phyloP scores from a whole-genome alignment of 2,329 filamentous ascomycete genomes.

The Bipolaris cookei region DNA sequence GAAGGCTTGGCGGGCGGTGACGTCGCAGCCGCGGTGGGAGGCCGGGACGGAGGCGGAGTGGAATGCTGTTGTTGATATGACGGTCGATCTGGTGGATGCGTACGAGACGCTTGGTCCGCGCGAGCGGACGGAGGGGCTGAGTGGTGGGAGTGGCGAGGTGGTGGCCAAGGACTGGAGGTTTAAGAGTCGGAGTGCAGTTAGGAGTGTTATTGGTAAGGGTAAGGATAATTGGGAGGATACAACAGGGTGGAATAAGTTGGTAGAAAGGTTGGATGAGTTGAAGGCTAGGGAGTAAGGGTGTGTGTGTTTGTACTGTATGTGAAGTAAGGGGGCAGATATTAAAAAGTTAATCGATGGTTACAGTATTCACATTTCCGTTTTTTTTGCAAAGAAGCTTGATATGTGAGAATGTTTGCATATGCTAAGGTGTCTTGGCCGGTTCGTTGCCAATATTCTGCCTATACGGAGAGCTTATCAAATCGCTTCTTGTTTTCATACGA shows the following conservation, averaged over 20 bases:
- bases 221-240: constrained; percentile 84
- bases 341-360: not conserved
- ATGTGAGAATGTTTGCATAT: not conserved
- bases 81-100: constrained; percentile 78
- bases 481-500: too few species aligned
- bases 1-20: constrained; percentile 82
- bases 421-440: too few species aligned
- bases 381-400: not conserved
- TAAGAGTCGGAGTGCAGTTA: constrained; percentile 83
- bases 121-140: constrained; percentile 60
- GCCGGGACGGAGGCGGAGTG: constrained; percentile 69
- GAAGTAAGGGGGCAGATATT: too few species aligned
- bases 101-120: constrained; percentile 73
- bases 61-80: constrained; percentile 76
- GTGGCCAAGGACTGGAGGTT: constrained; percentile 85
- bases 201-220: constrained; percentile 81
- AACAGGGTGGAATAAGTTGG: constrained; percentile 68
- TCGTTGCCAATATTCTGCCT: too few species aligned
- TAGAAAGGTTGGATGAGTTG: constrained; percentile 54
- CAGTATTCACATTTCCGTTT: not conserved
- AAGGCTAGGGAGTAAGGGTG: constrained; percentile 36
- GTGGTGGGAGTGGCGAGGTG: constrained; percentile 58
- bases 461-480: too few species aligned
- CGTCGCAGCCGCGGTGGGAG: constrained; percentile 61
- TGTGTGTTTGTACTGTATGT: not conserved